Conservation (phyloP, 805 yeast genomes). For the Millerozyma acaciae region DNA sequence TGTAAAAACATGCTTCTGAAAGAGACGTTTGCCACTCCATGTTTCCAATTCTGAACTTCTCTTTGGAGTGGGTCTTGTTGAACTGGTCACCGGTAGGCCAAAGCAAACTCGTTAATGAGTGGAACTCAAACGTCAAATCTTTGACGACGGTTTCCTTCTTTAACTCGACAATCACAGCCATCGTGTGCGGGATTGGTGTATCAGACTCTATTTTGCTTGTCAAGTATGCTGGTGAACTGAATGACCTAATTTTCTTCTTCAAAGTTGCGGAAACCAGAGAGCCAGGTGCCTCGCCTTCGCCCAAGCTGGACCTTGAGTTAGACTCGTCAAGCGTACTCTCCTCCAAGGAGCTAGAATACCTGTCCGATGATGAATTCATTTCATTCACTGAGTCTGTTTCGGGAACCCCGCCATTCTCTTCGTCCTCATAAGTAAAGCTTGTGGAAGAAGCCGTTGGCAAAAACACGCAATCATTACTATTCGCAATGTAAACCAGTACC, state of each 20-base stretch:
- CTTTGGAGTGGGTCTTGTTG: slow-evolving; percentile 40
- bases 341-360: too few species aligned
- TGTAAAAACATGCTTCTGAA: slow-evolving; percentile 43
- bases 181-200: slow-evolving; percentile 46
- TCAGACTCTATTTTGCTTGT: slow-evolving; percentile 35
- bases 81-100: slow-evolving; percentile 57
- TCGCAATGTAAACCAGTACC: slow-evolving; percentile 31
- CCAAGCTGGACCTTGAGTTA: slow-evolving; percentile 1
- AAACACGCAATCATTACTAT: slow-evolving; percentile 37
- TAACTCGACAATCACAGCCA: slow-evolving; percentile 48
- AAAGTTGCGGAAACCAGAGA: slow-evolving; percentile 8
- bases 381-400: slow-evolving; percentile 9
- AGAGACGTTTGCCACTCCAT: slow-evolving; percentile 44
- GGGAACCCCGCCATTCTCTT: slow-evolving; percentile 34
- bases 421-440: slow-evolving; percentile 41
- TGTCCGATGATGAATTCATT: too few species aligned
- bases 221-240: slow-evolving; percentile 34
- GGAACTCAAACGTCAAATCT: slow-evolving; percentile 39
- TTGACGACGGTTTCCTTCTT: slow-evolving; percentile 36
- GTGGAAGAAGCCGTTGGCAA: slow-evolving; percentile 38
- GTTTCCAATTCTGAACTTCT: slow-evolving; percentile 46
- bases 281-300: background rate
- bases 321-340: too few species aligned
- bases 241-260: slow-evolving; percentile 18
- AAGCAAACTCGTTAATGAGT: slow-evolving; percentile 39